Evolutionary conservation across 768 basidiomycete genomes (phyloP).

Genomic region (Royoungia palumana): DNA sequence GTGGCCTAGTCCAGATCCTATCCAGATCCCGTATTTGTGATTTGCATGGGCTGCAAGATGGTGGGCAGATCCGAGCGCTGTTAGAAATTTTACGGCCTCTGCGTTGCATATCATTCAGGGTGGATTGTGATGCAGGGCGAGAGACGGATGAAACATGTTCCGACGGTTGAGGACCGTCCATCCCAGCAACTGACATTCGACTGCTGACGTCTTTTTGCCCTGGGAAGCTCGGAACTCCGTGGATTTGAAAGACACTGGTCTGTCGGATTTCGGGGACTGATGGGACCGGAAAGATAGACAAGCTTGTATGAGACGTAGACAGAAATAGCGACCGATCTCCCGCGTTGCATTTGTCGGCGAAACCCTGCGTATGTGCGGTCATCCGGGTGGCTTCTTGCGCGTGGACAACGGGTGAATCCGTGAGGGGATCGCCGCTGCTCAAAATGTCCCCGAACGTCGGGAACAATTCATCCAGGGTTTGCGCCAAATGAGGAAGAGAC

Average conservation of each 20-base stretch:
- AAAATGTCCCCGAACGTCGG: constrained; percentile 8
- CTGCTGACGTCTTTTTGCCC: constrained; percentile 13
- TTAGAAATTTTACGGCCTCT: constrained; percentile 13
- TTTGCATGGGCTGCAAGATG: constrained; percentile 20
- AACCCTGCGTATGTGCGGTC: constrained; percentile 7
- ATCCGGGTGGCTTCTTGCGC: constrained; percentile 10
- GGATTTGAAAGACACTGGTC: constrained; percentile 11
- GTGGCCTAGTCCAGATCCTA: constrained; percentile 22
- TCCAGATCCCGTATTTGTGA: constrained; percentile 19
- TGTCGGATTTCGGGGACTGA: constrained; percentile 13
- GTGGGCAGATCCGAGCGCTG: constrained; percentile 11
- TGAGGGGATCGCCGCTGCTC: constrained; percentile 5
- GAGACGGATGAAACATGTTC: constrained; percentile 6
- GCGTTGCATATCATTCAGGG: constrained; percentile 2
- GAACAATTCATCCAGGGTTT: constrained; percentile 28
- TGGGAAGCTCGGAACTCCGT: constrained; percentile 28
- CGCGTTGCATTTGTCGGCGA: constrained; percentile 9
- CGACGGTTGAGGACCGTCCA: constrained; percentile 5
- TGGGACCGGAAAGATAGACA: constrained; percentile 3
- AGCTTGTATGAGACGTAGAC: constrained; percentile 3
- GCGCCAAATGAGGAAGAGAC: constrained; percentile 7
- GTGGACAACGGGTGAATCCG: constrained; percentile 29
- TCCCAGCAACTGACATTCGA: constrained; percentile 4
- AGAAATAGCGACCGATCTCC: constrained; percentile 13
- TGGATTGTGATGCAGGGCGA: not conserved